Base-by-base conservation (phyloP, 768 basidiomycete genomes). In the Naganishia onofrii region DNA sequence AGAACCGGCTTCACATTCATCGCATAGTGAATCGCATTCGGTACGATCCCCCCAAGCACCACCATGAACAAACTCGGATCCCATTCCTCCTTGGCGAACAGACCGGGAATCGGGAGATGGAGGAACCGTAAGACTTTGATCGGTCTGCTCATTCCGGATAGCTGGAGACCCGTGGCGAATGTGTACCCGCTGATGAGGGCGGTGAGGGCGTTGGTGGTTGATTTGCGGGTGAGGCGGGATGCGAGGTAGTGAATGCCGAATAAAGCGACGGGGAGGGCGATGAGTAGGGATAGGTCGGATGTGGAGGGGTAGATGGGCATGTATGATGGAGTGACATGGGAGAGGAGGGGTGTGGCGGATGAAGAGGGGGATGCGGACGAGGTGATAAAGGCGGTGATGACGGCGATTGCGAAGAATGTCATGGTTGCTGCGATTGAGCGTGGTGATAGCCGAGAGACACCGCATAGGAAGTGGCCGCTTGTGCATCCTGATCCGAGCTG, bases 381-480 rank as follows among this genome's bases (percentile, higher is more conserved):
- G 46, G 73, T 32, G 29, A 79, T 58, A 74, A 80, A 74, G 53
- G 78, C 72, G 15, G 77, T 71, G 26, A 72, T n/a, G 58, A 38
- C 76, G 70, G 80, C 51, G 64, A 78, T 71, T 9, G 78, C 77
- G 73, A 79, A 79, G 70, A 76, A 76, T n/a, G 74, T 75, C 6
- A 68, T 55, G 13, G 78, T 79, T 15, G 82, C 82, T 26, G 76
- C 67, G 53, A 83, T 42, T 9, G 81, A 81, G 8, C 81, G 75
- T 23, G 72, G 74, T 21, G 80, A 81, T 29, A 81, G 74, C 21
- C 82, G 75, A 0, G 81, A 78, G 13, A 81, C 71, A 3, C 82
- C 82, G 64, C 80, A 78, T 4, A 83, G 78, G 70, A 83, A 79
- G 69, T 83, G 82, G 13, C 82, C 82, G 60, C 74, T 75, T 8